Conservation (phyloP, 805 yeast species). For the Sugiyamaella smithiae region DNA sequence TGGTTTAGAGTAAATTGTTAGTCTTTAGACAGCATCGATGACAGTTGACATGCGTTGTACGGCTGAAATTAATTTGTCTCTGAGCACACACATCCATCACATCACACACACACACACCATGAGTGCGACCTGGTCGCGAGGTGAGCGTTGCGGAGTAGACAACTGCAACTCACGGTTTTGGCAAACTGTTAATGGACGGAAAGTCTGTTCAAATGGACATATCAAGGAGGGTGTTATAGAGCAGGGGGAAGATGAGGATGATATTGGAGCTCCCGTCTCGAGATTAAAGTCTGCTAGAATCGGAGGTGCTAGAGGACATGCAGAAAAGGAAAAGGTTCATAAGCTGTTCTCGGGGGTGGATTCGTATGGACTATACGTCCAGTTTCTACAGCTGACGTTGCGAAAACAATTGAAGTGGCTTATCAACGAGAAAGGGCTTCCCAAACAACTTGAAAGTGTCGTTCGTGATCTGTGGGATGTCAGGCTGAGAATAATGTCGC, state of each 20-base stretch:
- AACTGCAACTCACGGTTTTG: slow-evolving; percentile 82
- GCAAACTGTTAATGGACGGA: slow-evolving; percentile 69
- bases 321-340: slow-evolving; percentile 10
- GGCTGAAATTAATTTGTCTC: no score
- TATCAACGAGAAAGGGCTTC: slow-evolving; percentile 31
- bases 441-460: slow-evolving; percentile 23
- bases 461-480: slow-evolving; percentile 23
- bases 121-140: slow-evolving; percentile 50
- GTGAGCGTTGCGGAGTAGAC: slow-evolving; percentile 84
- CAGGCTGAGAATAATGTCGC: slow-evolving; percentile 25
- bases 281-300: not conserved
- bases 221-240: slow-evolving; percentile 78
- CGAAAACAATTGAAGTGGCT: slow-evolving; percentile 47
- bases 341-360: slow-evolving; percentile 46
- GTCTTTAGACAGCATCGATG: no score
- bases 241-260: slow-evolving; percentile 79
- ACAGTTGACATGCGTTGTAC: no score
- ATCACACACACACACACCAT: no score
- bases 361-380: slow-evolving; percentile 45
- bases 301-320: slow-evolving; percentile 16
- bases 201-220: slow-evolving; percentile 89
- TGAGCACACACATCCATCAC: no score
- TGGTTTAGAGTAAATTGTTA: no score
- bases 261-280: slow-evolving; percentile 28
- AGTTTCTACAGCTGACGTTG: slow-evolving; percentile 51